Base-by-base conservation (phyloP, 2,329 filamentous ascomycete genomes). In the Paraconiothyrium brasiliense region DNA sequence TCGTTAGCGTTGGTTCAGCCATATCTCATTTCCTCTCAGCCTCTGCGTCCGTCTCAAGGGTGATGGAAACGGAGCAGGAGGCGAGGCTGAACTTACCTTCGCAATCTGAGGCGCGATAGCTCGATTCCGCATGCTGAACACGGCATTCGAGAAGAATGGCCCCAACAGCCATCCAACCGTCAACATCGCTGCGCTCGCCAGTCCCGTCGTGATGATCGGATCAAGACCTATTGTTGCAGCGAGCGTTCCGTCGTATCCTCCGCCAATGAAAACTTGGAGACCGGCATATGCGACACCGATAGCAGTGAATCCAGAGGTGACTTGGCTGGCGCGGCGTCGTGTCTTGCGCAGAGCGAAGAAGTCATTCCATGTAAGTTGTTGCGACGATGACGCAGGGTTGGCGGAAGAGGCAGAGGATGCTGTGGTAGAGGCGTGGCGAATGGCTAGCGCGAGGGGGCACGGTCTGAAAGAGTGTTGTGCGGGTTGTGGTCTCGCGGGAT, bases 301-400 rank as follows among this genome's bases (percentile, higher is more conserved):
- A 46, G 90, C 89, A 37, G 87, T 87, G 37, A 88, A 77, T 56
- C 93, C 84, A 50, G 92, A 94, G 67, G 93, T 93, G 54, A 86
- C 86, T 41, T 97, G 86, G 76, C 94, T 93, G 83, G 94, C 91
- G 71, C 92, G 88, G 63, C 94, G 90, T 59, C 94, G 92, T 62
- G 89, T 91, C 71, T 93, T 91, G 74, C 94, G 93, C 62, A 98
- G 89, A 76, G 89, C 88, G 84, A 98, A 97, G 84, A 97, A 98
- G 56, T 88, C 89, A 82, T 97, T 90, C 94, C 94, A 98, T 81
- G 83, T 83, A 41, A 85, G 78, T 59, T 78, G 69, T 35, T 66
- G 60, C 46, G 65, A 54, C 52, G 54, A 57, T 14, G 65, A 32
- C 7, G 73, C 22, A 11, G 66, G 32, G 55, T 54, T 64, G 13